Evolutionary conservation across 2,329 filamentous ascomycete genomes (phyloP), one percentile per base, ranked within the genome.

Genomic region (Sarocladium oryzae): DNA sequence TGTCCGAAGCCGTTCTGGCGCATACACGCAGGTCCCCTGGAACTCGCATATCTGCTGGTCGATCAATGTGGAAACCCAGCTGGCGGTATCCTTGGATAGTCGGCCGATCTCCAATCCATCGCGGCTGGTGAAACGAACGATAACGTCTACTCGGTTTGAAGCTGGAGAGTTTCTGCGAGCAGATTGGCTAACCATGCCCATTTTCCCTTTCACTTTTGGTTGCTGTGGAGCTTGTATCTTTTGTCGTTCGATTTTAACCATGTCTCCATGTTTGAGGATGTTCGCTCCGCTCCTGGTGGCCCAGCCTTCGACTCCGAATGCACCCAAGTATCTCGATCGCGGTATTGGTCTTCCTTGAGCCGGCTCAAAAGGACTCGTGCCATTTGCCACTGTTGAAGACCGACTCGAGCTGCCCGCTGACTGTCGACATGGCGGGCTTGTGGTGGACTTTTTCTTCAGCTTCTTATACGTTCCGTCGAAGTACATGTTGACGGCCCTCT

Each of bases 231-330:
- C 76, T 55, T 86, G 84, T 23, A 86, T 82, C 66, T 86, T 91
- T 53, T 89, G 84, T 38, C 93, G 84, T 68, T 97, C 92, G 40
- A 99, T 95, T 48, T 78, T 84, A 53, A 99, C 82, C n/a, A 70
- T 60, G 57, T 97, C 92, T 15, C 88, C 89, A 60, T 95, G 87
- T 57, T 83, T 86, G 23, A 99, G 63, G 5, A 96, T 64, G 33
- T 81, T 81, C 2, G 70, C 71, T 1, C 92, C 92, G 65, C 89
- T 96, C 59, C 85, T 82, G 3, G 92, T 97, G 5, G 89, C 85
- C 93, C 93, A 99, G 4, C 85, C 93, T 51, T 86, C 89, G 4
- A 88, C 90, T 8, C 93, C 93, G 67, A 97, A 93, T 0, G 90
- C 89, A 16, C 93, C 93, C 54, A 97, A 80, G 60, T 97, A 99